phyloP scores from a whole-genome alignment of 345 rosid species.

The Populus pruinosa region DNA sequence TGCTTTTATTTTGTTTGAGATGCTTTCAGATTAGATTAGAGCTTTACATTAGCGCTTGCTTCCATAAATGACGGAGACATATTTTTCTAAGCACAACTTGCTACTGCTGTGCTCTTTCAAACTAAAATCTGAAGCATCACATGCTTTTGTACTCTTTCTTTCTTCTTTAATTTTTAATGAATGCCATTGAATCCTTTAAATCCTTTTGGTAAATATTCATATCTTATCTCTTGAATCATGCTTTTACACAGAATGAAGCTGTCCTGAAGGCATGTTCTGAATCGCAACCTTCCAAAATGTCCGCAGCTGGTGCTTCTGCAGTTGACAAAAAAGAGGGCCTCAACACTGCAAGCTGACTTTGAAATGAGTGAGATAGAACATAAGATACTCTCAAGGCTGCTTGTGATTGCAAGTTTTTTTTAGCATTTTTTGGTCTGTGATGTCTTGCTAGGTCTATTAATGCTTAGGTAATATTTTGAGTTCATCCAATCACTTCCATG shows the following conservation, averaged over 20 bases:
- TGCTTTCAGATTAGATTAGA: neutral
- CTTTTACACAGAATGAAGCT: constrained; percentile 25
- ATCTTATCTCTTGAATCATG: neutral
- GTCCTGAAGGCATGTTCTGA: constrained; percentile 23
- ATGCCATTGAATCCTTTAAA: neutral
- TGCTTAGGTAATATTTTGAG: neutral
- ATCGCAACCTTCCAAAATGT: constrained; percentile 12
- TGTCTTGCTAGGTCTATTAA: neutral
- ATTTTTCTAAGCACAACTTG: no score
- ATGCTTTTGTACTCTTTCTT: neutral
- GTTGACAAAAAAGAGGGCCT: neutral
- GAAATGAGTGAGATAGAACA: constrained; percentile 4
- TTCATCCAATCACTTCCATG: neutral
- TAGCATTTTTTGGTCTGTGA: neutral
- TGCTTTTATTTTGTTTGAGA: neutral
- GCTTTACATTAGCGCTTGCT: neutral
- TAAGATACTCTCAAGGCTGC: neutral
- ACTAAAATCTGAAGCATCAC: neutral
- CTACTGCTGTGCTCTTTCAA: neutral
- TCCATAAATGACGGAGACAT: no score
- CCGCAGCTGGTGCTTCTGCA: constrained; percentile 1
- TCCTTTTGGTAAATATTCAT: neutral
- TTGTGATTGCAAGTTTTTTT: neutral
- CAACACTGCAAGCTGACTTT: neutral
- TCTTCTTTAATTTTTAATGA: neutral